Evolutionary conservation across 2,329 filamentous ascomycete species (phyloP).

Genomic region (Pestalotiopsis sp.): DNA sequence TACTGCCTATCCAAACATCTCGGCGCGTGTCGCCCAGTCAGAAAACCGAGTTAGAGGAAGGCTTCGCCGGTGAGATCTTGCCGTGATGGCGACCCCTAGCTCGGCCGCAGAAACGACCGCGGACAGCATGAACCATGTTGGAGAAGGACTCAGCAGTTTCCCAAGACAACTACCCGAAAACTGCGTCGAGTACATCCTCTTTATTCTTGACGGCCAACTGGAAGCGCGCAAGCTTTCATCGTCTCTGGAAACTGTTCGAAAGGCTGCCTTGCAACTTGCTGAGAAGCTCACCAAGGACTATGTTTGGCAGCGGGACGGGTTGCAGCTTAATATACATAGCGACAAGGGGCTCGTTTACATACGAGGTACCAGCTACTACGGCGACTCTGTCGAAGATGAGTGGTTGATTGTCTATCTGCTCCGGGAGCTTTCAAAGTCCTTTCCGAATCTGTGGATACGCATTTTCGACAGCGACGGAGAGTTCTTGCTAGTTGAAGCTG

Average conservation of each 20-base stretch:
- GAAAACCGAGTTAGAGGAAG: not conserved
- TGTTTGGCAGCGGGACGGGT: constrained; percentile 90
- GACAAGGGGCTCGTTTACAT: constrained; percentile 63
- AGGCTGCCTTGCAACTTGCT: constrained; percentile 64
- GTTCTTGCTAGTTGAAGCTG: constrained; percentile 92
- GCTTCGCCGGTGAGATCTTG: not conserved
- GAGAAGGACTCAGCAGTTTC: constrained; percentile 32
- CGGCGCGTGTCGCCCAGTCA: not conserved
- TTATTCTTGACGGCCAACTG: constrained; percentile 64
- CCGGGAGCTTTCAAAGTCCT: constrained; percentile 75
- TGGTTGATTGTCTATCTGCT: constrained; percentile 95
- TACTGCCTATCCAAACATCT: not conserved
- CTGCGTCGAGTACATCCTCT: constrained; percentile 82
- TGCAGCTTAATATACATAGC: constrained; percentile 69
- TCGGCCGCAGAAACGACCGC: not conserved
- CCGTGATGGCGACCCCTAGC: not conserved
- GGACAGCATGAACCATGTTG: constrained; percentile 28
- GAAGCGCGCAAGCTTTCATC: constrained; percentile 60
- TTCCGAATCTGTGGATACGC: constrained; percentile 77
- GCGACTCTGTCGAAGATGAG: constrained; percentile 94
- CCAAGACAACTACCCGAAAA: constrained; percentile 70
- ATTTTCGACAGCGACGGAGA: constrained; percentile 90
- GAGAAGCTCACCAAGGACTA: constrained; percentile 76
- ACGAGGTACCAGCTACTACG: constrained; percentile 80
- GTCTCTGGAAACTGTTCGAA: constrained; percentile 72